Evolutionary conservation across 306 rosid species (phyloP).

Genomic region (Sindora glabra): DNA sequence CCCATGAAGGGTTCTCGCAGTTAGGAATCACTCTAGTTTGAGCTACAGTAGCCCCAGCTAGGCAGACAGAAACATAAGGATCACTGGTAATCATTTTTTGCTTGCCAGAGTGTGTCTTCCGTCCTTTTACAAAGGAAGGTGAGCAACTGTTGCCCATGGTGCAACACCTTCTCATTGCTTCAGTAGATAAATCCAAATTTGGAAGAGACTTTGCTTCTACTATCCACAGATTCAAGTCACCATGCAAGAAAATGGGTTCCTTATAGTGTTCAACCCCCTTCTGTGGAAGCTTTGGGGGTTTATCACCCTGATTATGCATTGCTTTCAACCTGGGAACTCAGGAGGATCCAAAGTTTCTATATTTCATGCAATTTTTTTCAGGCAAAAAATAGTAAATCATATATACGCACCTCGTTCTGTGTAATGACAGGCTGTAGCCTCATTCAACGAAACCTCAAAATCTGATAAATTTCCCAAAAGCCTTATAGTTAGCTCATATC

Average conservation of each 20-base stretch:
- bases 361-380: neutral
- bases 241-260: conserved; percentile 42
- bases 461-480: neutral
- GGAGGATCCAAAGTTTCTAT: neutral
- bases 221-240: conserved; percentile 55
- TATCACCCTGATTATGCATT: conserved; percentile 23
- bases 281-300: neutral
- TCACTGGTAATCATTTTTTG: conserved; percentile 54
- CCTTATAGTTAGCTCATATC: neutral
- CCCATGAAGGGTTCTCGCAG: conserved; percentile 63
- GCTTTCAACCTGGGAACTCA: conserved; percentile 16
- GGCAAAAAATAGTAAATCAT: neutral
- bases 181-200: conserved; percentile 53
- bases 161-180: conserved; percentile 47
- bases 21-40: conserved; percentile 52
- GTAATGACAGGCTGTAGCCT: neutral
- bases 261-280: neutral
- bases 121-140: conserved; percentile 33
- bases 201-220: conserved; percentile 74
- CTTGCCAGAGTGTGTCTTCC: conserved; percentile 28
- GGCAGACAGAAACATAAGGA: conserved; percentile 61
- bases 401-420: neutral
- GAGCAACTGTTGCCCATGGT: conserved; percentile 42
- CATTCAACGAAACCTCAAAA: neutral
- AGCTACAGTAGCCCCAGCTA: conserved; percentile 65